A percentile compares a stretch with the other conserved stretches of the same genome.
phyloP scores from a whole-genome alignment of 768 basidiomycete species.

The Lepiota subincarnata region DNA sequence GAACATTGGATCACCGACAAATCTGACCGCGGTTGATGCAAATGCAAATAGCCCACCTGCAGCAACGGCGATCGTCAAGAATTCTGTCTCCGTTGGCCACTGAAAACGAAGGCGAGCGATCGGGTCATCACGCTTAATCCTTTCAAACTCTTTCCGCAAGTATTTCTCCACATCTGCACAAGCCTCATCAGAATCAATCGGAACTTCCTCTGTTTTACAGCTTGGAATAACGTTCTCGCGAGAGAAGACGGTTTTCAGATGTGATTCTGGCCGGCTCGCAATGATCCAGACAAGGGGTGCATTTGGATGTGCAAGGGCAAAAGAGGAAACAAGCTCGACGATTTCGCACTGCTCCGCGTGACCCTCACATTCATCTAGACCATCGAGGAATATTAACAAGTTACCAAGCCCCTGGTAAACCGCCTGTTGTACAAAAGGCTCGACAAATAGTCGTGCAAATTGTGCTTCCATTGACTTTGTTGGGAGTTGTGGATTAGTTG shows the following conservation, averaged over 20 bases:
- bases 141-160: neutral
- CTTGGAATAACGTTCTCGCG: neutral
- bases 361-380: neutral
- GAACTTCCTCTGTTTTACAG: neutral
- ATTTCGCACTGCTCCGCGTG: neutral
- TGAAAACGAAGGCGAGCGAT: neutral
- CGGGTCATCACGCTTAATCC: neutral
- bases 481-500: no score
- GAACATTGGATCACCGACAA: neutral
- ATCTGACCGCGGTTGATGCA: neutral
- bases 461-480: no score
- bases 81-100: neutral
- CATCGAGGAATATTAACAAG: neutral
- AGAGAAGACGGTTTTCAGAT: neutral
- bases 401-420: neutral
- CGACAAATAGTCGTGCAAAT: no score
- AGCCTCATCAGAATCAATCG: neutral
- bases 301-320: neutral
- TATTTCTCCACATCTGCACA: no score
- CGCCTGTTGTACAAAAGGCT: neutral
- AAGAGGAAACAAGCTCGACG: neutral
- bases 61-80: neutral
- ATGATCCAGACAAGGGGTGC: constrained; percentile 1
- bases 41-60: neutral
- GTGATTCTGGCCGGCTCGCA: constrained; percentile 2